These are phyloP conservation scores for Fraxinus ornus DNA, from an alignment of 305 asterid genomes.

Conservation along the genomic window DNA sequence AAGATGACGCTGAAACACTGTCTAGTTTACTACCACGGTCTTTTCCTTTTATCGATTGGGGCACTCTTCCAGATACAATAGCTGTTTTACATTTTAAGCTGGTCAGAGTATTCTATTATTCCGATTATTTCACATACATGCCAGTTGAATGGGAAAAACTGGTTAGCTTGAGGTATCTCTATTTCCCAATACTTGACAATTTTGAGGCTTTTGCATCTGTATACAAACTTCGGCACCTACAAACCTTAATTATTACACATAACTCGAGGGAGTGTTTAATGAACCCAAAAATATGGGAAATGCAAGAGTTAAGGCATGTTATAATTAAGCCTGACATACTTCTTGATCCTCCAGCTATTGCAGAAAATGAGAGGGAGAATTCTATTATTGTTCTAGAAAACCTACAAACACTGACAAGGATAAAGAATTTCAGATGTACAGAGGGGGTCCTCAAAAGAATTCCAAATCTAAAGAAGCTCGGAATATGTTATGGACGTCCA, in stretches of 20 bases:
- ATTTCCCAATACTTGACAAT: no score
- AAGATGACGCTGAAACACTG: not conserved
- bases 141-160: not conserved
- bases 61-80: no score
- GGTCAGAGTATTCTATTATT: not conserved
- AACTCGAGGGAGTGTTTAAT: not conserved
- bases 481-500: not conserved
- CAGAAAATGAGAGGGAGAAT: not conserved
- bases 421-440: not conserved
- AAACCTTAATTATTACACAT: not conserved
- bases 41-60: no score
- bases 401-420: not conserved
- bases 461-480: not conserved
- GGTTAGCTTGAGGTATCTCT: not conserved
- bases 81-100: not conserved
- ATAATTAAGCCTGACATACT: not conserved
- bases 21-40: not conserved
- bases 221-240: not conserved
- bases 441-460: not conserved
- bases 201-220: not conserved
- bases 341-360: not conserved
- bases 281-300: not conserved
- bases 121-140: not conserved
- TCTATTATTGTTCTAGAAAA: not conserved
- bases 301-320: not conserved